Conservation (phyloP, 371 early-diverging fungal species). For the Circinella minor region DNA sequence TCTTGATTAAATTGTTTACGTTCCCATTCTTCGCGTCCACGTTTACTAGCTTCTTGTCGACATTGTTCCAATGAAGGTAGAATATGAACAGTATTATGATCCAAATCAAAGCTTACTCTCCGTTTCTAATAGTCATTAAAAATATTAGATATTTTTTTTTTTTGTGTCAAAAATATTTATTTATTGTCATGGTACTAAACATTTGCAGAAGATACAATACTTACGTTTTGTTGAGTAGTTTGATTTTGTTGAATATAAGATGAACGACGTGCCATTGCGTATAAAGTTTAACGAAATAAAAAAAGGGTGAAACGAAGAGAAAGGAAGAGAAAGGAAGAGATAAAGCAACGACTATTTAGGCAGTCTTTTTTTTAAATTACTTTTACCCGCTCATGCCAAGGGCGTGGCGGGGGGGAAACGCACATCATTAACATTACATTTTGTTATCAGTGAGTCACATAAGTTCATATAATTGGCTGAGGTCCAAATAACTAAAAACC, state of each 20-base stretch:
- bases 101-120: conserved; percentile 52
- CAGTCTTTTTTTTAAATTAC: no score
- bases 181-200: no score
- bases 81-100: conserved; percentile 44
- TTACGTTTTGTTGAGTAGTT: background rate
- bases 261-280: background rate
- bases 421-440: background rate
- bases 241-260: background rate
- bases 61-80: conserved; percentile 47
- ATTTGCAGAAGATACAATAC: no score
- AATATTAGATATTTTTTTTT: background rate
- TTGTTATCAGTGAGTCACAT: background rate
- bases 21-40: conserved; percentile 41
- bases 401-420: no score
- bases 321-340: no score
- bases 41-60: conserved; percentile 32
- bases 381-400: no score
- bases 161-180: background rate
- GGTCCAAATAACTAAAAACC: background rate
- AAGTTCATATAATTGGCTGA: background rate
- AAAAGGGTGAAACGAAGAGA: no score
- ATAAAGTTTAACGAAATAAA: background rate
- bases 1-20: conserved; percentile 36
- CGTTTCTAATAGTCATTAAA: conserved; percentile 16
- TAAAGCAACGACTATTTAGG: no score